Base-by-base conservation (phyloP, 305 asterid species). In the Fraxinus floribunda region DNA sequence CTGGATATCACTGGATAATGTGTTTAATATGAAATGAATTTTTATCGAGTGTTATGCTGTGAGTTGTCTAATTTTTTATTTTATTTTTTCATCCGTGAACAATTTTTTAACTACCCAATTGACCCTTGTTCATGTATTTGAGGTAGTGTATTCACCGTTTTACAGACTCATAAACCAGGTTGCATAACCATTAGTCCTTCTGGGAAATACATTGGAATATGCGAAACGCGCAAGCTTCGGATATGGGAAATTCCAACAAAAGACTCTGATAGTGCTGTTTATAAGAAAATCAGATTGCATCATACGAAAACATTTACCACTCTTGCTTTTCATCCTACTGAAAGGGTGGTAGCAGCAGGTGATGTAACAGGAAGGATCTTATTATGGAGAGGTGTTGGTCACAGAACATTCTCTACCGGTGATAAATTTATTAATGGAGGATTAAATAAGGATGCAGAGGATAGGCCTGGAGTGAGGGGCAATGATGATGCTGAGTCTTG, bases 281-380 rank as follows among this genome's bases (percentile, higher is more conserved):
- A 79, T 85, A 91, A 87, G 91, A 91, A 87, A 88, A 83, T 91
- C 81, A 89, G 81, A 71, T 86, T 96, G 90, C 98, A 91, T 87
- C 99, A 96, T 85, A 92, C 98, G 22, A 96, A 91, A 87, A 66
- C 87, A 66, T 78, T 96, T 64, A 90, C 92, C 32, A 84, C 93
- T 39, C 64, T 96, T 86, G 98, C 98, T 81, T 96, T 96, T 91
- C 99, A 96, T 93, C 98, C 98, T 52, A 91, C 90, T 18, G 94
- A 93, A 82, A 88, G 88, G 84, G 75, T 90, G 82, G 92, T 94
- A 74, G 97, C 98, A 89, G 98, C 98, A 52, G 99, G 99, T 30
- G 99, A 96, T 88, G 87, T 64, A 60, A 92, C 97, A 0, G 99
- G 99, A 89, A 93, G 98, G 87, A 93, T 96, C 82, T 86, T 94